Base-by-base conservation (phyloP, 805 yeast genomes). In the Yarrowia sp. region DNA sequence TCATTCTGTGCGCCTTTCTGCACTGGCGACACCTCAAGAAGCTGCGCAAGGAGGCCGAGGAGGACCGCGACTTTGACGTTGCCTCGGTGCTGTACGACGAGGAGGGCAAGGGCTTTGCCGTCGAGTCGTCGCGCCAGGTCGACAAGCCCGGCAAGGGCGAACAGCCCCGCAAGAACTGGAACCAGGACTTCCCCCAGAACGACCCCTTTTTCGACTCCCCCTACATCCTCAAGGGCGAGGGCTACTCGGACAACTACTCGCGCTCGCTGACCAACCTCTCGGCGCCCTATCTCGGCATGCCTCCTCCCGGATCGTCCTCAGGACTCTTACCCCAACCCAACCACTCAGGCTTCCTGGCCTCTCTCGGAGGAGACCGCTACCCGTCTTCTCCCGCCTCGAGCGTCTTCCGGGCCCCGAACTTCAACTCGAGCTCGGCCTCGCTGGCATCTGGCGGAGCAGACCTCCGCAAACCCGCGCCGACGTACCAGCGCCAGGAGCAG, bases 31-130 rank as follows among this genome's bases (percentile, higher is more conserved):
- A 74, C 65, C 65, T 68, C 27, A 67, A 70, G 10, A 67, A 69
- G 27, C 65, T 71, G 24, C 68, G 68, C 18, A 68, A 68, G 49
- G 80, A 77, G 63, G 78, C 76, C 63, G 71, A 68, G 49, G 66
- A 62, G 6, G 68, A 71, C 68, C 65, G 68, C 32, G 70, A 68
- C 32, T 68, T 76, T 62, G 79, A 77, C 66, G 67, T 70, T 46
- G 74, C 71, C 53, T 66, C 70, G 61, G 73, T 66, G 32, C 72
- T 70, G 53, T 65, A 63, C 55, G 72, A 69, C 21, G 42, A 60
- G 18, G 33, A 47, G 3, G 29, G 38, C 21, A 38, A 27, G 19
- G 47, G 61, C 4, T 21, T 7, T 4, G 27, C 46, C 16, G 2
- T 29, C 4, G 46, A 53, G 29, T 22, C 29, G 6, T 24, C 41